Base-by-base conservation (phyloP, 768 basidiomycete genomes). In the Lepiota venenata region DNA sequence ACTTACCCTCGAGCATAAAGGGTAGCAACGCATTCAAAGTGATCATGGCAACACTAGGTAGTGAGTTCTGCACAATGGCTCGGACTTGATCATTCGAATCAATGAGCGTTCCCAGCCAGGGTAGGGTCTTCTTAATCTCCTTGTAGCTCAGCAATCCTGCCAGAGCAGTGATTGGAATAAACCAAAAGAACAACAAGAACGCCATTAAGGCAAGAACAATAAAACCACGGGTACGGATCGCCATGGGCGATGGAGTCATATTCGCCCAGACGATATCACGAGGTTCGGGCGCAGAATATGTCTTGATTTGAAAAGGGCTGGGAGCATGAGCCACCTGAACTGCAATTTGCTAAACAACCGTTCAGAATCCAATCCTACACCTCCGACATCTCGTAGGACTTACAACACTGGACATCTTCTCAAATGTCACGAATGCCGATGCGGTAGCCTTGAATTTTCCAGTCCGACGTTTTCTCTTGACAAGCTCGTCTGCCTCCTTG, bases 211-310 rank as follows among this genome's bases (percentile, higher is more conserved):
- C 74, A 18, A 91, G 69, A 2, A 95, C 91, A 22, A 96, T 64
- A 32, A 85, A 53, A 40, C 92, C 84, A 25, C 97, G 85, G 3
- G 83, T 75, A 43, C 81, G 77, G 15, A 84, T 73, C 32, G 81
- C 72, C 14, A 76, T 64, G 1, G 74, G 72, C 0, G 91, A 81
- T 18, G 87, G 82, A 1, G 85, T 75, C 74, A 98, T 88, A 60
- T 93, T 94, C 27, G 85, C 76, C 97, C 97, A 99, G 16, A 98
- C 83, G 52, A 98, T 91, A 66, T 98, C 96, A 45, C 96, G 83
- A 9, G 96, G 95, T 65, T 98, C 95, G 0, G 96, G 96, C 0
- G 96, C 94, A 16, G 83, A 80, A 55, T 75, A 79, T 10, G 91
- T 95, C 29, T 77, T 77, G 48, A 81, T 79, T 66, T 84, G 80